These are phyloP conservation scores for Phytophthora litchii DNA, from an alignment of 352 stramenopile species.

Conservation along the genomic window DNA sequence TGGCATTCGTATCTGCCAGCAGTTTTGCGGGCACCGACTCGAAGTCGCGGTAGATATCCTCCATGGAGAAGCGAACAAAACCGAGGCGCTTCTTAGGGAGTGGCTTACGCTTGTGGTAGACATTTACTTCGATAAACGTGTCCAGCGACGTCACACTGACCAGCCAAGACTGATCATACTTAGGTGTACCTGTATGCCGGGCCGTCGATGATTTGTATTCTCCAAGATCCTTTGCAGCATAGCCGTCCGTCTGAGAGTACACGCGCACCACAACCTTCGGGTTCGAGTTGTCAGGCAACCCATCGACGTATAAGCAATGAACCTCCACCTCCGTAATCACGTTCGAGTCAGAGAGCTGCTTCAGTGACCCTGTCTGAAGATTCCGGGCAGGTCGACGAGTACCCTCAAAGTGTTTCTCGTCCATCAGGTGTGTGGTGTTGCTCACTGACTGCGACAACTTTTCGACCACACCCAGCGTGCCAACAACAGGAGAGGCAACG, in stretches of 20 bases:
- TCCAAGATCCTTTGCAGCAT: constrained; percentile 52
- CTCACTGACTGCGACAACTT: constrained; percentile 83
- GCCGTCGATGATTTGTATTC: constrained; percentile 79
- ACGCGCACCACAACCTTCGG: constrained; percentile 74
- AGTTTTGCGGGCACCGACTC: constrained; percentile 75
- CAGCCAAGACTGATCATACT: constrained; percentile 88
- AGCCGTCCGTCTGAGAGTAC: constrained; percentile 54
- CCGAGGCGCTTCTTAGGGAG: constrained; percentile 81
- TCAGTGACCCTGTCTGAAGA: constrained; percentile 58
- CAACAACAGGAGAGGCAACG: constrained; percentile 81
- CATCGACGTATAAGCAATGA: constrained; percentile 73
- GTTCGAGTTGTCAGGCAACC: constrained; percentile 70
- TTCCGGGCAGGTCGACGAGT: constrained; percentile 79
- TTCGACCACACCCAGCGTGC: constrained; percentile 82
- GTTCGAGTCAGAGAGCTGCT: constrained; percentile 81
- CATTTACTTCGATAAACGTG: constrained; percentile 80
- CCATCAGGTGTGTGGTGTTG: constrained; percentile 88
- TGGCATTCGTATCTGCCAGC: constrained; percentile 67
- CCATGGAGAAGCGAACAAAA: constrained; percentile 73
- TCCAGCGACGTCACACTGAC: constrained; percentile 72
- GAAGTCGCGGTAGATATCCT: constrained; percentile 89
- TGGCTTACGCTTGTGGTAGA: constrained; percentile 89
- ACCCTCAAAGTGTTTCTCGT: constrained; percentile 80
- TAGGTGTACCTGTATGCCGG: constrained; percentile 62
- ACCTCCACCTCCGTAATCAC: constrained; percentile 88